phyloP scores from a whole-genome alignment of 345 rosid genomes.

The Populus alba region DNA sequence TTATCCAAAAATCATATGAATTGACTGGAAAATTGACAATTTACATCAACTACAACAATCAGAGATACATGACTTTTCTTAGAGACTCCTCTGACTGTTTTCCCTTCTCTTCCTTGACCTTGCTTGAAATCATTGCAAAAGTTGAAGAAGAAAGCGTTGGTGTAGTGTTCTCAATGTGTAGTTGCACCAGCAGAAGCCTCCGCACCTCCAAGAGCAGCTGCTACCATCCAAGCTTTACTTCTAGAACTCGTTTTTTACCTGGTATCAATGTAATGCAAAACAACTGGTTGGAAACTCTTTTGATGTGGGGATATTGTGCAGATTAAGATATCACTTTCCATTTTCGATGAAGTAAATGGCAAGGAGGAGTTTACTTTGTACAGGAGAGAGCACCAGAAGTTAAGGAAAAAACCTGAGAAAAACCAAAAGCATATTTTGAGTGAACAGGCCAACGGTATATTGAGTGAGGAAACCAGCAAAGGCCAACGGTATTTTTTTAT shows the following conservation, averaged over 20 bases:
- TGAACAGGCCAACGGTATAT: neutral
- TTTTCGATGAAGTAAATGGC: neutral
- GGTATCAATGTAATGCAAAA: too few species aligned
- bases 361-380: neutral
- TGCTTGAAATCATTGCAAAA: slow-evolving; percentile 4
- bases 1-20: neutral
- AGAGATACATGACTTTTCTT: slow-evolving; percentile 13
- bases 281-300: neutral
- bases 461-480: neutral
- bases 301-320: neutral
- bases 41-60: neutral
- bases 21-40: neutral
- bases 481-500: neutral
- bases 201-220: slow-evolving; percentile 34
- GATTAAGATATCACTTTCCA: neutral
- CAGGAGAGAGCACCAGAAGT: neutral
- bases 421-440: neutral
- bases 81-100: slow-evolving; percentile 18
- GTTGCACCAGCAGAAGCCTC: slow-evolving; percentile 45
- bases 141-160: slow-evolving; percentile 17
- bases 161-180: slow-evolving; percentile 11
- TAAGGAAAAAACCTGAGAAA: neutral
- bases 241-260: slow-evolving; percentile 23
- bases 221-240: slow-evolving; percentile 39
- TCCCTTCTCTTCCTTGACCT: slow-evolving; percentile 6